phyloP scores from a whole-genome alignment of 2,329 filamentous ascomycete genomes.

The Rhytidhysteron rufulum region DNA sequence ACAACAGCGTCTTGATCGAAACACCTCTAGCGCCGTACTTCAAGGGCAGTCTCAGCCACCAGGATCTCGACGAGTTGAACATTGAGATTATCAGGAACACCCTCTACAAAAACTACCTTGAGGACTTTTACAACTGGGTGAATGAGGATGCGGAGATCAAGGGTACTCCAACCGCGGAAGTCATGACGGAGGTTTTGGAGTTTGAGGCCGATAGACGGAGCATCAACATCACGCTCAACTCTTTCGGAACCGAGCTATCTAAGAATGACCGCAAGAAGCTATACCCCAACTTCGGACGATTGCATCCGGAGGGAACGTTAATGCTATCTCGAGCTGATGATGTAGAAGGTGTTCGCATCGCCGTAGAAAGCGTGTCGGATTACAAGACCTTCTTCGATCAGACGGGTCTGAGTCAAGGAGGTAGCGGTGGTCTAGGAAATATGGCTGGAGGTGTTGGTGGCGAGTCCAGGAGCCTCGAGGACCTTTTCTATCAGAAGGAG shows the following conservation, averaged over 20 bases:
- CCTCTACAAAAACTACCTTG: conserved; percentile 98
- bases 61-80: conserved; percentile 96
- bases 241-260: conserved; percentile 90
- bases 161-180: conserved; percentile 83
- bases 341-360: conserved; percentile 85
- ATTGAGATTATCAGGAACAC: conserved; percentile 99
- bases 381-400: conserved; percentile 97
- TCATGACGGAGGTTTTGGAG: conserved; percentile 93
- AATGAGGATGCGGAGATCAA: conserved; percentile 82
- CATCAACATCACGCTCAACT: conserved; percentile 99
- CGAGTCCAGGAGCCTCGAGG: conserved; percentile 87
- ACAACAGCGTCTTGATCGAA: conserved; percentile 96
- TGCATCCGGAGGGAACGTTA: conserved; percentile 90
- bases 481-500: conserved; percentile 98
- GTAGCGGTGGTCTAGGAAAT: conserved; percentile 72
- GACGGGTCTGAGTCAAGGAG: conserved; percentile 71
- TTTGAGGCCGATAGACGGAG: conserved; percentile 95
- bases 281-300: conserved; percentile 84
- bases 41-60: conserved; percentile 92
- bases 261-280: conserved; percentile 95
- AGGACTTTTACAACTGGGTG: conserved; percentile 95
- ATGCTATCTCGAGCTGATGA: conserved; percentile 96
- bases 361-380: conserved; percentile 87
- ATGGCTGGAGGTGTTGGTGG: conserved; percentile 75
- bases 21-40: conserved; percentile 95